Evolutionary conservation across 2,329 filamentous ascomycete genomes (phyloP), one percentile per base, ranked within the genome.

Genomic region (Bipolaris victoriae): DNA sequence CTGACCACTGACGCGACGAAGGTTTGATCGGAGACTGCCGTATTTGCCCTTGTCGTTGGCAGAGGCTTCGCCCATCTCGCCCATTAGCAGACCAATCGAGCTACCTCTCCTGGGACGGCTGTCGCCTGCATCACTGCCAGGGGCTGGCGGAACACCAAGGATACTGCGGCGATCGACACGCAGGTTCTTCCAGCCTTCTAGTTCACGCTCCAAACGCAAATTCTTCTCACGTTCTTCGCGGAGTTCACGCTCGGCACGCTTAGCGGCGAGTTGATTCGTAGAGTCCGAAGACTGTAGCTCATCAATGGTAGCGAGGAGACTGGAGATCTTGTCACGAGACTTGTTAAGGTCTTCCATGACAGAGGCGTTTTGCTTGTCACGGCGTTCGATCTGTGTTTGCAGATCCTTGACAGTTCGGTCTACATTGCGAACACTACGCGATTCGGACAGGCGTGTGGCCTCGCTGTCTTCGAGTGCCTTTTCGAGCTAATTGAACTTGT

Each of bases 331-430:
- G 78, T 98, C 94, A 60, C 94, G 90, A 70, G 92, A 88, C 63
- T 94, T 90, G 65, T 83, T 82, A 55, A 97, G 85, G 69, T 98
- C 95, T 51, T 97, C 94, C 52, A 88, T 84, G 16, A 97, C 83
- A 71, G 95, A 89, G 5, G 82, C 73, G 68, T 93, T 92, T 67
- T 91, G 87, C 79, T 96, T 97, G 64, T 98, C 94, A 67, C 92
- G 91, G 67, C 95, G 91, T 46, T 97, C 92, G 65, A 99, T 90
- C 76, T 98, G 94, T 22, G 87, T 84, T 77, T 97, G 91, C 22
- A 98, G 85, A 76, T 98, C 95, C 77, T 95, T 95, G 70, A 98
- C 92, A 1, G 88, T 91, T 60, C 94, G 92, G 79, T 98, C 95
- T 24, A 97, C 89, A 73, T 96, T 97, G 69, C 95, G 92, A 20